Evolutionary conservation across 306 rosid species (phyloP).

Genomic region (barrel medic (Medicago truncatula)): MtrunA17r5.0-ANR NC_053046.1:9916501-9917000

Average conservation of each 20-base stretch:
- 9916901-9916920: no score
- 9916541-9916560: background rate
- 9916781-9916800: no score
- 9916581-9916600: constrained; percentile 44
- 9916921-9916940: no score
- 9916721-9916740: constrained; percentile 38
- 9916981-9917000: constrained; percentile 1
- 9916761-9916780: background rate
- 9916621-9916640: constrained; percentile 84
- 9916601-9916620: constrained; percentile 69
- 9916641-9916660: constrained; percentile 72
- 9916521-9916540: background rate
- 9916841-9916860: no score
- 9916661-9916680: constrained; percentile 85
- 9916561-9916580: background rate
- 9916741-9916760: background rate
- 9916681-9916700: constrained; percentile 88
- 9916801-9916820: no score
- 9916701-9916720: constrained; percentile 89
- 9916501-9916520: background rate
- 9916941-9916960: no score
- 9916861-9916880: no score
- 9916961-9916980: no score
- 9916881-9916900: no score
- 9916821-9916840: no score